Evolutionary conservation across 257 asterid species (phyloP).

Genomic region (Solanum bulbocastanum): DNA sequence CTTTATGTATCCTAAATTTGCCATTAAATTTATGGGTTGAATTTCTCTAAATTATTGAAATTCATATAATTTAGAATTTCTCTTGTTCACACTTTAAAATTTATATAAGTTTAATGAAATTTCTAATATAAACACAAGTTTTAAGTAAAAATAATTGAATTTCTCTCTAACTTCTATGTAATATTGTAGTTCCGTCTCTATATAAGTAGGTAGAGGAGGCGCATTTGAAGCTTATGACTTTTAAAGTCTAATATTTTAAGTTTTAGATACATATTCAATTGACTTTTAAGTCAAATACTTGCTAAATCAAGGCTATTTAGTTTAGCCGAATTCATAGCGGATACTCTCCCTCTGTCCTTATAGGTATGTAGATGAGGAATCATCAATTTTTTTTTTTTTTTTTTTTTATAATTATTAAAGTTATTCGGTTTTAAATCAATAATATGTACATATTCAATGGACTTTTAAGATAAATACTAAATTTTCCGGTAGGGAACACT

Average conservation of each 20-base stretch:
- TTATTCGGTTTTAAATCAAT: not conserved
- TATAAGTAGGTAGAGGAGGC: too few species aligned
- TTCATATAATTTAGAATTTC: too few species aligned
- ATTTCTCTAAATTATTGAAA: too few species aligned
- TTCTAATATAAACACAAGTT: not conserved
- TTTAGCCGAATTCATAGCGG: too few species aligned
- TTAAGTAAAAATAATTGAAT: too few species aligned
- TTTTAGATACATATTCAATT: too few species aligned
- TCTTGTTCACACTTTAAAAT: not conserved
- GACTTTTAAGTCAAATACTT: not conserved
- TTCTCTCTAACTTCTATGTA: not conserved
- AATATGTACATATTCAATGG: not conserved
- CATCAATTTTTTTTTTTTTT: too few species aligned
- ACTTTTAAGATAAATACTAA: not conserved
- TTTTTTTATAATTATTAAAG: not conserved
- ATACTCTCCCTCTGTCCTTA: not conserved
- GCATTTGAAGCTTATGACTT: too few species aligned
- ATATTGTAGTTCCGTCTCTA: not conserved
- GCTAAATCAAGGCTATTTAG: not conserved
- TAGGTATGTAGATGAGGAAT: not conserved
- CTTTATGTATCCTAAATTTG: not conserved
- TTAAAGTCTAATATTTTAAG: not conserved
- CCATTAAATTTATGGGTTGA: not conserved
- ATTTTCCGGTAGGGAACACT: not conserved
- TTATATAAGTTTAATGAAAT: not conserved